Conservation (phyloP, 306 rosid species). For the Heteromeles arbutifolia region DNA sequence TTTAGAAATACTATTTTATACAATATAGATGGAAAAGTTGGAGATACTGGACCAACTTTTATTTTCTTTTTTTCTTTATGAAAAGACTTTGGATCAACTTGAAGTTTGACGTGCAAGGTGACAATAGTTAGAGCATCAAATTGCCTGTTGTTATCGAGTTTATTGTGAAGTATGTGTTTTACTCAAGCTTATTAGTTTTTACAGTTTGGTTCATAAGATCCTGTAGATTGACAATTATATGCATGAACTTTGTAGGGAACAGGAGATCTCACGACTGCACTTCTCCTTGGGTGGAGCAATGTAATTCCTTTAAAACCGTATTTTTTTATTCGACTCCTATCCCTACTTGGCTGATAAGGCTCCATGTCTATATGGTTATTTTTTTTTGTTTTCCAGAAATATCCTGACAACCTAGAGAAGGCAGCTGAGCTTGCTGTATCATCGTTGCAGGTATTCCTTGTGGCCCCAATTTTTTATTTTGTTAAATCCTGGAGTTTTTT, state of each 20-base stretch:
- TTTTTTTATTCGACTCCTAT: slow-evolving; percentile 4
- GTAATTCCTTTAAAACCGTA: slow-evolving; percentile 37
- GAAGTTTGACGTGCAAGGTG: too few species aligned
- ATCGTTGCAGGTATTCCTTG: slow-evolving; percentile 60
- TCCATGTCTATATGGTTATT: slow-evolving; percentile 11
- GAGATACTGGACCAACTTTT: too few species aligned
- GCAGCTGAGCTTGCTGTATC: slow-evolving; percentile 90
- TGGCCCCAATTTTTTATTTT: not conserved
- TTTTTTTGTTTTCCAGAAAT: slow-evolving; percentile 47
- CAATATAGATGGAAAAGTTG: too few species aligned
- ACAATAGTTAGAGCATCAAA: too few species aligned
- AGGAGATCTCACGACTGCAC: slow-evolving; percentile 86
- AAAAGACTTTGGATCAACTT: too few species aligned
- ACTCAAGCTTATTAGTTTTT: not conserved
- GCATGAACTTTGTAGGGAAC: slow-evolving; percentile 60
- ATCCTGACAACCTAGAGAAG: slow-evolving; percentile 52
- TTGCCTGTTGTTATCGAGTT: not conserved
- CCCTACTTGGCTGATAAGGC: not conserved
- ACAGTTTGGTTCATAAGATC: not conserved
- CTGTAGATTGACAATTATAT: slow-evolving; percentile 6
- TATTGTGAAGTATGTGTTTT: not conserved
- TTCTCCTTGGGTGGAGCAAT: slow-evolving; percentile 93
- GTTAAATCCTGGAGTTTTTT: not conserved
- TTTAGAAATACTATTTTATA: too few species aligned
- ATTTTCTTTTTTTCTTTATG: too few species aligned